phyloP scores from a whole-genome alignment of 495 filamentous ascomycete species.

The Hyaloscypha variabilis region DNA sequence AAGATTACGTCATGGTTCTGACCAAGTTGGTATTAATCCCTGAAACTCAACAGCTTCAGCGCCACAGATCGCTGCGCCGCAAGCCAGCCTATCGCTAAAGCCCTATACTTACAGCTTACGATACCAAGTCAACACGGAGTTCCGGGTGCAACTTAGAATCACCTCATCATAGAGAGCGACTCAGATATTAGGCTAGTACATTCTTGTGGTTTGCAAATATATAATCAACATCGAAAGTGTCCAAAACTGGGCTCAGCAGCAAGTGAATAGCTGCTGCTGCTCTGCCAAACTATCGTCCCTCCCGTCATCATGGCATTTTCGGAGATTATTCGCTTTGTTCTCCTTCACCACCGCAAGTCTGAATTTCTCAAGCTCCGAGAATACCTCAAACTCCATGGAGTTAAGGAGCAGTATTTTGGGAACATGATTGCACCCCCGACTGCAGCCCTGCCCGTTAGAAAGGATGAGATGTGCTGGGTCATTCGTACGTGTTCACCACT shows the following conservation, averaged over 20 bases:
- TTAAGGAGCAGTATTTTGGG: slow-evolving; percentile 8
- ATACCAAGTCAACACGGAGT: neutral
- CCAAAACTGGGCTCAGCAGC: neutral
- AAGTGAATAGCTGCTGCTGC: neutral
- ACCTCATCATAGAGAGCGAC: neutral
- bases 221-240: neutral
- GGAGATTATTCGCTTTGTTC: slow-evolving; percentile 9
- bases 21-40: no score
- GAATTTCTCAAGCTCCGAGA: slow-evolving; percentile 8
- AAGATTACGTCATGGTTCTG: neutral
- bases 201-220: neutral
- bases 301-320: neutral
- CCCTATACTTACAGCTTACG: no score
- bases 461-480: slow-evolving; percentile 11
- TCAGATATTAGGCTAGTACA: neutral
- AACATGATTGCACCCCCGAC: neutral
- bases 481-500: slow-evolving; percentile 4
- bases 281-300: neutral
- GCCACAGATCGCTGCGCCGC: neutral
- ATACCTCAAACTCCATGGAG: neutral
- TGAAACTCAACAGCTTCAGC: neutral
- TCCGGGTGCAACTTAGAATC: neutral
- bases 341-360: neutral
- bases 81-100: neutral
- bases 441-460: slow-evolving; percentile 1